Evolutionary conservation across 139 green algal genomes (phyloP).

Genomic region (Chlorella vulgaris): DNA sequence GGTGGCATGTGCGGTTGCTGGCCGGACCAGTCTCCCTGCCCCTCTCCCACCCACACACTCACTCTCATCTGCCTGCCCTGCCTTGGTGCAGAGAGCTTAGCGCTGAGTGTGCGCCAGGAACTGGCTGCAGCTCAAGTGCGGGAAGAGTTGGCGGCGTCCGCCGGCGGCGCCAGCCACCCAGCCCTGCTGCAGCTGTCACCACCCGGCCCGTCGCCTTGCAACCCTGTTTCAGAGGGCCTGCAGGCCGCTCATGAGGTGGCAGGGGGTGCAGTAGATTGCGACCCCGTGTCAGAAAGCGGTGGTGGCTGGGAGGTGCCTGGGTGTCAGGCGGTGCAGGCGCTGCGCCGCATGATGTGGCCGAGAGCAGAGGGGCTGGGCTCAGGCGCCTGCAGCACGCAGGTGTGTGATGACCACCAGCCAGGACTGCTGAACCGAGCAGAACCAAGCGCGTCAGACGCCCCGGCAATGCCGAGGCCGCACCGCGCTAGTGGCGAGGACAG

Average conservation of each 20-base stretch:
- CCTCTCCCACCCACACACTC: too few species aligned
- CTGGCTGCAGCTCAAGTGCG: constrained; percentile 2
- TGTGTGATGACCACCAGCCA: too few species aligned
- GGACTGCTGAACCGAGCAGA: too few species aligned
- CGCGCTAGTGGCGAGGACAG: too few species aligned
- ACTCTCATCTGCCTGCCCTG: too few species aligned
- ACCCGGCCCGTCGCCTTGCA: not conserved
- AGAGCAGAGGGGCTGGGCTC: not conserved
- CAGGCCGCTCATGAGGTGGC: not conserved
- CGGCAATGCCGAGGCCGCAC: too few species aligned
- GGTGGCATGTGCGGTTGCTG: too few species aligned
- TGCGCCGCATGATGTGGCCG: not conserved
- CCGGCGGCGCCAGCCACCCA: not conserved
- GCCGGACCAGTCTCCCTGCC: too few species aligned
- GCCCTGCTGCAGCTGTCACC: constrained; percentile 23
- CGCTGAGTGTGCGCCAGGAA: constrained; percentile 18
- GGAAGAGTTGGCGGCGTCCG: not conserved
- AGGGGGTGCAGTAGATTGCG: not conserved
- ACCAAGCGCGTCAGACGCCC: too few species aligned
- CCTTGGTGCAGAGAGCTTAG: not conserved
- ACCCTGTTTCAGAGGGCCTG: constrained; percentile 16
- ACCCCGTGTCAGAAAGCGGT: too few species aligned
- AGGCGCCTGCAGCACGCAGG: too few species aligned
- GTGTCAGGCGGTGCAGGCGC: not conserved
- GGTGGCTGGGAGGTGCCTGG: not conserved